Percentiles rank a stretch among this genome's conserved stretches.
Evolutionary conservation across 177 flowering plant genomes (phyloP).

Genomic region (Vitis hybrid): DNA sequence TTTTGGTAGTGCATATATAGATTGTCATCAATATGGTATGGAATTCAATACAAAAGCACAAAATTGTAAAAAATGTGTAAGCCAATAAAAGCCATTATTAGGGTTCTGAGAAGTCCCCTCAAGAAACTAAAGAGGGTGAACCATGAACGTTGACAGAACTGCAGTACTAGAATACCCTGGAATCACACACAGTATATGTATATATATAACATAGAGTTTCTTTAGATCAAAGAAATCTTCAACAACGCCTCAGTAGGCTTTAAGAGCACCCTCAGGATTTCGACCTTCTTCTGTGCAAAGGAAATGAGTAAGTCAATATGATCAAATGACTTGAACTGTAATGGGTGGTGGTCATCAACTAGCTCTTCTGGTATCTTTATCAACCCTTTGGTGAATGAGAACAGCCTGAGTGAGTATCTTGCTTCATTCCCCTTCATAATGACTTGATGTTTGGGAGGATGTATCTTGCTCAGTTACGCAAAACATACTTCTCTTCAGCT

Average conservation of each 20-base stretch:
- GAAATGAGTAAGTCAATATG: constrained; percentile 12
- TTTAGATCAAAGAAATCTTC: background rate
- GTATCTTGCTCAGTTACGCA: constrained; percentile 16
- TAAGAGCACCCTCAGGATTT: constrained; percentile 4
- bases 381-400: constrained; percentile 13
- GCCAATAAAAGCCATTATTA: background rate
- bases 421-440: constrained; percentile 10
- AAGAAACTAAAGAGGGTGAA: too few species aligned
- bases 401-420: constrained; percentile 24
- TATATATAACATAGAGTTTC: background rate
- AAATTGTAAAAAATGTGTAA: too few species aligned
- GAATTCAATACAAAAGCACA: too few species aligned
- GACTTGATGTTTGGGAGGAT: constrained; percentile 22
- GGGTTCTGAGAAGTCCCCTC: too few species aligned
- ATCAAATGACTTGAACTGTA: constrained; percentile 21
- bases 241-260: constrained; percentile 21
- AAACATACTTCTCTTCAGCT: background rate
- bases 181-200: too few species aligned
- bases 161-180: too few species aligned
- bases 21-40: too few species aligned
- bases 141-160: too few species aligned
- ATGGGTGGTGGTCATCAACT: constrained; percentile 19
- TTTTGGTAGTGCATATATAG: too few species aligned
- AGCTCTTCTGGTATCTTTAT: constrained; percentile 23
- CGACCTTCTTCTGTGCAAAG: constrained; percentile 4